Conservation (phyloP, 768 basidiomycete species). For the Porphyrellus cyaneotinctus region DNA sequence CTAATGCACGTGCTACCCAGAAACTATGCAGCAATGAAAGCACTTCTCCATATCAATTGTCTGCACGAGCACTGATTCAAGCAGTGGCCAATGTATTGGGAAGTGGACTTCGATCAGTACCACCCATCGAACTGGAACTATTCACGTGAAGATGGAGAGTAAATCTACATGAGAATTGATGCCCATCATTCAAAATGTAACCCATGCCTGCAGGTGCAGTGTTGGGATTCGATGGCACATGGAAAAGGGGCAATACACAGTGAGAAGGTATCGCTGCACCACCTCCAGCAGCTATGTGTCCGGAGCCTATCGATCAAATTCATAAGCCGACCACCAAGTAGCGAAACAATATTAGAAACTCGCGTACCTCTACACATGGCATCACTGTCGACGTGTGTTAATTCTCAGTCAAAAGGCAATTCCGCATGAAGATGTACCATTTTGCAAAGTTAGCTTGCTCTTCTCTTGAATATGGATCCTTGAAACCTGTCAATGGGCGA, state of each 20-base stretch:
- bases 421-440: conserved; percentile 37
- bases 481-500: conserved; percentile 42
- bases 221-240: conserved; percentile 33
- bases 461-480: conserved; percentile 60
- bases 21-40: conserved; percentile 52
- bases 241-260: conserved; percentile 53
- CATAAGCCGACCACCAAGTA: neutral
- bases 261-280: conserved; percentile 46
- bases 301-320: conserved; percentile 36
- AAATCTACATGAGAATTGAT: conserved; percentile 41
- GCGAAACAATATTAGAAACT: neutral
- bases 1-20: conserved; percentile 49
- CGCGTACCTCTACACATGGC: conserved; percentile 47
- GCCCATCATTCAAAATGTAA: conserved; percentile 55
- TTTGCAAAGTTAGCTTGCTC: conserved; percentile 51
- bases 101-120: conserved; percentile 42
- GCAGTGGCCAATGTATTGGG: conserved; percentile 38
- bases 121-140: conserved; percentile 52
- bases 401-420: neutral
- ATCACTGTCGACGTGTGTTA: conserved; percentile 33
- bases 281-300: conserved; percentile 41
- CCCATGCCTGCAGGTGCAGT: conserved; percentile 32
- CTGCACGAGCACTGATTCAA: conserved; percentile 33
- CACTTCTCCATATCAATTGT: conserved; percentile 57
- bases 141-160: neutral